Conservation (phyloP, 345 rosid species). For the Syzygium aromaticum region DNA sequence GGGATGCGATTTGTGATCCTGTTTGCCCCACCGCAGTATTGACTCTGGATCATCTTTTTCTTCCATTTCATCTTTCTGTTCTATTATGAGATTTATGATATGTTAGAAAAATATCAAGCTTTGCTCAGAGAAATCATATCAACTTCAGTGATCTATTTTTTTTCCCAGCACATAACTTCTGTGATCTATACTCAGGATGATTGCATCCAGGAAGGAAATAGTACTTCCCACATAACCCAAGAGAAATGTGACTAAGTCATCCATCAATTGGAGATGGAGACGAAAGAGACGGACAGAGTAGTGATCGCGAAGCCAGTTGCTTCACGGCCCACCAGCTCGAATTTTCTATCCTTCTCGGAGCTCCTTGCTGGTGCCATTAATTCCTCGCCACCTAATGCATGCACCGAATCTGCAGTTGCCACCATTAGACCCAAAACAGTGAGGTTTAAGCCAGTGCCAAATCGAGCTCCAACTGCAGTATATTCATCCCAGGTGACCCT, state of each 20-base stretch:
- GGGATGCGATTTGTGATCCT: neutral
- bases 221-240: neutral
- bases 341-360: slow-evolving; percentile 61
- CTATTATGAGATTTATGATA: neutral
- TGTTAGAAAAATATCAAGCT: neutral
- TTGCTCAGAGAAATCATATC: neutral
- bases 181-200: neutral
- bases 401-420: slow-evolving; percentile 34
- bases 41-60: neutral
- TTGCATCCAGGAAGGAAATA: neutral
- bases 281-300: slow-evolving; percentile 53
- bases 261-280: slow-evolving; percentile 40
- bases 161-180: neutral
- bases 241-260: neutral
- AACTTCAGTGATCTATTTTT: neutral
- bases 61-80: neutral
- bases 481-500: slow-evolving; percentile 40
- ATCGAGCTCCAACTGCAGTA: slow-evolving; percentile 20
- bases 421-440: slow-evolving; percentile 75
- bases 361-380: slow-evolving; percentile 54
- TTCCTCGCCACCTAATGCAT: slow-evolving; percentile 26
- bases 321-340: slow-evolving; percentile 64
- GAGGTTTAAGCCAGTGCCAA: slow-evolving; percentile 42
- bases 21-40: neutral
- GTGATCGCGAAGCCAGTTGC: slow-evolving; percentile 82